Evolutionary conservation across 108 stramenopile genomes (phyloP).

Genomic region (Epithemia pelagica): DNA sequence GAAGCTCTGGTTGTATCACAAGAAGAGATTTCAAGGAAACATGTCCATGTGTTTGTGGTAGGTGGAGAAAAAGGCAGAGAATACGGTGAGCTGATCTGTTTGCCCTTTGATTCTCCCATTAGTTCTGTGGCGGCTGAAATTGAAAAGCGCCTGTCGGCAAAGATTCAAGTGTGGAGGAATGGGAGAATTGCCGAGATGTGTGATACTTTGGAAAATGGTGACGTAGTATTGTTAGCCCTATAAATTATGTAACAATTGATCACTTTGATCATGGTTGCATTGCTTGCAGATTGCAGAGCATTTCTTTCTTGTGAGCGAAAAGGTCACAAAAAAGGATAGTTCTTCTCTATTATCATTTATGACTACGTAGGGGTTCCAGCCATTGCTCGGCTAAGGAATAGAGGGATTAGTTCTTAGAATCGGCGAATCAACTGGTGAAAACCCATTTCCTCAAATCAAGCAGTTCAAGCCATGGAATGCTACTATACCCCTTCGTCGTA

Average conservation of each 20-base stretch:
- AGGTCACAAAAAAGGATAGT: too few species aligned
- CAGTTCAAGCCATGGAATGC: constrained; percentile 85
- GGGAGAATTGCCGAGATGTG: constrained; percentile 28
- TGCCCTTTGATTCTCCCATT: constrained; percentile 25
- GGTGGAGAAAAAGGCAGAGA: constrained; percentile 24
- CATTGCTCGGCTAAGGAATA: too few species aligned
- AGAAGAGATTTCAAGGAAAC: constrained; percentile 24
- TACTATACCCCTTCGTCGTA: constrained; percentile 70
- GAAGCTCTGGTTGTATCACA: constrained; percentile 43
- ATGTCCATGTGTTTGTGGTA: constrained; percentile 64
- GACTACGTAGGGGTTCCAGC: too few species aligned
- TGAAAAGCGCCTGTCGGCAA: constrained; percentile 7
- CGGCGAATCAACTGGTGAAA: constrained; percentile 3
- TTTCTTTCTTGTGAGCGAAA: too few species aligned
- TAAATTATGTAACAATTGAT: too few species aligned
- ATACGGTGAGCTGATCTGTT: constrained; percentile 34
- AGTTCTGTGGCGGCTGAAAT: constrained; percentile 36
- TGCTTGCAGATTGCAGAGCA: too few species aligned
- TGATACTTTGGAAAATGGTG: constrained; percentile 58
- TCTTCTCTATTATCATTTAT: too few species aligned
- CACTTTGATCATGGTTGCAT: too few species aligned
- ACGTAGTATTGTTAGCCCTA: constrained; percentile 37
- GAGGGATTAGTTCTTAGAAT: too few species aligned
- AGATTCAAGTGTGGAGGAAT: constrained; percentile 34
- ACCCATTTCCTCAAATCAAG: constrained; percentile 82